Evolutionary conservation across 192 early-diverging fungal genomes (phyloP).

Genomic region (Coemansia sp.): DNA sequence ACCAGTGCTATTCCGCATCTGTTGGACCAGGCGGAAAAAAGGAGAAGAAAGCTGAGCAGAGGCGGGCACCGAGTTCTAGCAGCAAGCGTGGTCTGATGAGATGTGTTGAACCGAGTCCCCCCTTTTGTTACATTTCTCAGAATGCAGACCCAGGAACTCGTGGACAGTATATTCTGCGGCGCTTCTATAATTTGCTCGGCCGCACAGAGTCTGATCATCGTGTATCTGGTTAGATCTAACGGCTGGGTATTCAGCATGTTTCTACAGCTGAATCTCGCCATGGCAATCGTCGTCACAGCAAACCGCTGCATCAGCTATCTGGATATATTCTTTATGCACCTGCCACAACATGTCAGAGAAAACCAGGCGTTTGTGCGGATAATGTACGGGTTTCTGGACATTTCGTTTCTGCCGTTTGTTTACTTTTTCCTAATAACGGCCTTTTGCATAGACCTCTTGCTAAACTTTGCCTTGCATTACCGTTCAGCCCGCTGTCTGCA

Average conservation of each 20-base stretch:
- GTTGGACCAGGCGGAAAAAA: background rate
- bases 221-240: constrained; percentile 39
- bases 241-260: constrained; percentile 57
- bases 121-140: background rate
- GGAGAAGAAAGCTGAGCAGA: background rate
- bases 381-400: constrained; percentile 56
- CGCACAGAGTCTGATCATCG: constrained; percentile 42
- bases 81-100: background rate
- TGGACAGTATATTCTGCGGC: constrained; percentile 51
- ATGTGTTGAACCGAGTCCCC: constrained; percentile 4
- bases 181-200: constrained; percentile 43
- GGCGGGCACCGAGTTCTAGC: background rate
- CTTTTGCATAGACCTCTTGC: constrained; percentile 52
- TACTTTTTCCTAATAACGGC: constrained; percentile 57
- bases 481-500: constrained; percentile 44
- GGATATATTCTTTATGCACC: constrained; percentile 47
- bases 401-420: constrained; percentile 51
- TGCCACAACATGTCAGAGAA: constrained; percentile 26
- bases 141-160: constrained; percentile 52
- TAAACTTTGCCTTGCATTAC: constrained; percentile 54
- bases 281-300: constrained; percentile 42
- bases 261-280: constrained; percentile 49
- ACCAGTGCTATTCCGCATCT: background rate
- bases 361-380: constrained; percentile 49
- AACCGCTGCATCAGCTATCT: constrained; percentile 55